phyloP scores from a whole-genome alignment of 23 red algal species.

The Gracilaria vermiculophylla region DNA sequence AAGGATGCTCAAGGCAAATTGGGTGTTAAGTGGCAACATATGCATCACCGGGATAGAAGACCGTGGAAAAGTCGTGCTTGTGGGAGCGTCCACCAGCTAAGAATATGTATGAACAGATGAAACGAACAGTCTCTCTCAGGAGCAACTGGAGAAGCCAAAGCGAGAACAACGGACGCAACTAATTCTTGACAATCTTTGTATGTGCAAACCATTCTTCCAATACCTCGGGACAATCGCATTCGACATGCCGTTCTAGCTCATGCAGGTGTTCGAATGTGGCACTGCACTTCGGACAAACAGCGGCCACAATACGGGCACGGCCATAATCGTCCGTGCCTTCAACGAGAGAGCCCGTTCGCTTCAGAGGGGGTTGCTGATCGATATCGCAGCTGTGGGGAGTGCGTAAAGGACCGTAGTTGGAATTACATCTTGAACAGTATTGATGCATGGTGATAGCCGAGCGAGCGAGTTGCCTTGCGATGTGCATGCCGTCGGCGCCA shows the following conservation, averaged over 20 bases:
- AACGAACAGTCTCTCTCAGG: not conserved
- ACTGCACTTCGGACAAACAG: not conserved
- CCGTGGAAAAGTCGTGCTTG: no score
- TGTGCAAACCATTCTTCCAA: slow-evolving; percentile 26
- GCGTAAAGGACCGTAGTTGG: slow-evolving; percentile 2
- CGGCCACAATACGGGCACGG: not conserved
- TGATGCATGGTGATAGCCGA: not conserved
- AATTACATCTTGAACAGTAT: slow-evolving; percentile 12
- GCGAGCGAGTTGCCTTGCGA: not conserved
- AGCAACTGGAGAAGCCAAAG: not conserved
- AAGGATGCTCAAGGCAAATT: no score
- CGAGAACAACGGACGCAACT: not conserved
- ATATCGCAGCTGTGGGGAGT: not conserved
- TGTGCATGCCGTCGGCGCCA: not conserved
- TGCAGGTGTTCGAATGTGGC: slow-evolving; percentile 16
- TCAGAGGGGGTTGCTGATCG: slow-evolving; percentile 11
- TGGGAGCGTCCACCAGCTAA: no score
- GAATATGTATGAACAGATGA: not conserved
- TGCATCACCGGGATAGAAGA: no score
- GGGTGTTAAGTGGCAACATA: no score
- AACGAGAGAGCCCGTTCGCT: slow-evolving; percentile 15
- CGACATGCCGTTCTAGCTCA: slow-evolving; percentile 17
- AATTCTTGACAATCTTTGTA: slow-evolving; percentile 32
- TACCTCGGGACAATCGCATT: slow-evolving; percentile 5
- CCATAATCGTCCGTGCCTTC: slow-evolving; percentile 15